Evolutionary conservation across 1,284 basidiomycete species (phyloP).

Genomic region (Tilletiaria anomala): DNA sequence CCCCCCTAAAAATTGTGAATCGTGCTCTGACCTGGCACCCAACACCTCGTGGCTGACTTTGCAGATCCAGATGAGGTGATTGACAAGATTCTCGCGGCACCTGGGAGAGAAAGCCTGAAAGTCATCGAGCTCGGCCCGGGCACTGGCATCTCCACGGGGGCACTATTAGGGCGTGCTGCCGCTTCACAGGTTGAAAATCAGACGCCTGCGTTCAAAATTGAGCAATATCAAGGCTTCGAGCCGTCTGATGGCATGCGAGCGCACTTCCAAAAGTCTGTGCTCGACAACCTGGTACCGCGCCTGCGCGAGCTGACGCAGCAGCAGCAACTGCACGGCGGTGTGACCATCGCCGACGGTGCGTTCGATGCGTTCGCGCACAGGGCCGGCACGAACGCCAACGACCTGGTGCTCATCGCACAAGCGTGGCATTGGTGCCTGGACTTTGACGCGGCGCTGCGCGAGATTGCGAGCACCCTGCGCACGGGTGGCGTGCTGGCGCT

Average conservation of each 20-base stretch:
- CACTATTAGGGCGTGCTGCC: not conserved
- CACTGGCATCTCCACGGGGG: not conserved
- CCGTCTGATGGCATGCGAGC: too few relatives aligned
- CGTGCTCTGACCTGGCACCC: too few relatives aligned
- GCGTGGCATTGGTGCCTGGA: constrained; percentile 1
- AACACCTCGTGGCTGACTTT: not conserved
- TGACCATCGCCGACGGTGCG: not conserved
- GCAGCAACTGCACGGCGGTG: too few relatives aligned
- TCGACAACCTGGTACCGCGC: too few relatives aligned
- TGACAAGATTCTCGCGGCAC: not conserved
- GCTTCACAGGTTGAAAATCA: not conserved
- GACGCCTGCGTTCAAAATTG: not conserved
- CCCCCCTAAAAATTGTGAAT: too few relatives aligned
- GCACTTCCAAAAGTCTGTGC: too few relatives aligned
- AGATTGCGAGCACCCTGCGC: not conserved
- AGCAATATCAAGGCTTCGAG: not conserved
- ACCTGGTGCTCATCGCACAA: constrained; percentile 1
- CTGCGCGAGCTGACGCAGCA: too few relatives aligned
- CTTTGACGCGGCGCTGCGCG: not conserved
- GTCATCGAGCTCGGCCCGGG: not conserved
- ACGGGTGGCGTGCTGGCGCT: constrained; percentile 1
- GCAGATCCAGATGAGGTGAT: not conserved
- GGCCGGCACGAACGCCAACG: not conserved
- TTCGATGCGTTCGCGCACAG: not conserved
- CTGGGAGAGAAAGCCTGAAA: not conserved